A percentile compares a stretch with the other conserved stretches of the same genome.
Evolutionary conservation across 2,329 filamentous ascomycete species (phyloP).

Genomic region (Blastomyces silverae): DNA sequence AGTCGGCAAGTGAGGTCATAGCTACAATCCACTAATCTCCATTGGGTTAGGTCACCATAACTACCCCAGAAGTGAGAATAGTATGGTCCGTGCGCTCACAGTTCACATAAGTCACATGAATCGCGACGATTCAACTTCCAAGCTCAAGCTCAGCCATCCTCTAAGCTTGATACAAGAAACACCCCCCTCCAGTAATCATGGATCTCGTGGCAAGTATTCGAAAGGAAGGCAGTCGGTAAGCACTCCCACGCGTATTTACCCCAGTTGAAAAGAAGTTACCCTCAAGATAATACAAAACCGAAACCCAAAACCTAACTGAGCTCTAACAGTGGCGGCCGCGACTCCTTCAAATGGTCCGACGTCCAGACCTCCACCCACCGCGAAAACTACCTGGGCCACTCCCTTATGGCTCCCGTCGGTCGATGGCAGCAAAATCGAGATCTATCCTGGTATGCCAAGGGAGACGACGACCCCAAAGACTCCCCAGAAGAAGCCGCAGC

Average conservation of each 20-base stretch:
- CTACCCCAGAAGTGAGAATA: no score
- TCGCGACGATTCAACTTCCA: neutral
- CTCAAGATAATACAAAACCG: neutral
- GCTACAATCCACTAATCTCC: neutral
- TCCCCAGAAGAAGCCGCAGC: conserved; percentile 43
- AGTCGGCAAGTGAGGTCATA: conserved; percentile 1
- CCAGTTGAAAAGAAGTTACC: neutral
- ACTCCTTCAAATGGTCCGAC: conserved; percentile 95
- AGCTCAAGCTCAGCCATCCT: neutral
- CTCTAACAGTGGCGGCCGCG: conserved; percentile 62
- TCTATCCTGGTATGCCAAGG: conserved; percentile 58
- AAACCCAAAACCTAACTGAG: conserved; percentile 15
- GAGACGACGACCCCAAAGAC: conserved; percentile 41
- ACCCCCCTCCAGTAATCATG: conserved; percentile 49
- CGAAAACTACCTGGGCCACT: conserved; percentile 87
- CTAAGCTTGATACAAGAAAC: neutral
- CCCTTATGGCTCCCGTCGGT: conserved; percentile 82
- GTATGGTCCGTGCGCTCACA: no score
- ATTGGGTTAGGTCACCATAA: no score
- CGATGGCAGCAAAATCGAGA: conserved; percentile 80
- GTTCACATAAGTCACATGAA: neutral
- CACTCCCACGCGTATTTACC: conserved; percentile 5
- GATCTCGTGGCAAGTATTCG: conserved; percentile 88
- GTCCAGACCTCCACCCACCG: conserved; percentile 80
- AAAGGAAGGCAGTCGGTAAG: conserved; percentile 72